Percentiles rank a stretch among this genome's conserved stretches.
Conservation (phyloP, 2,329 filamentous ascomycete species). For the Leptodontidium sp. region DNA sequence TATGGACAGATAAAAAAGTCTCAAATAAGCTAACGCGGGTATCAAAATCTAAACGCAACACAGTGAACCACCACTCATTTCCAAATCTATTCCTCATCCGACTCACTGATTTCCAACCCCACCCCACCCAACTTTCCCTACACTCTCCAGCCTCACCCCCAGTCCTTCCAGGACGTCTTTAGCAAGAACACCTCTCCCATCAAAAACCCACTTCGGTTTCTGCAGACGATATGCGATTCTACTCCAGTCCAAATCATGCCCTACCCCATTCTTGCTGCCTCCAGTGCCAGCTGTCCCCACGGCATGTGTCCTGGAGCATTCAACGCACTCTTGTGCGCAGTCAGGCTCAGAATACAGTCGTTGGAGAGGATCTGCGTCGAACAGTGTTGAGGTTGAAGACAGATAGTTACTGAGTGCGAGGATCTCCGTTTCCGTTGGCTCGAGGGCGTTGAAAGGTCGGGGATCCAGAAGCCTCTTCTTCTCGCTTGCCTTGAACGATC, state of each 20-base stretch:
- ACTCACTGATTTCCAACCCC: background rate
- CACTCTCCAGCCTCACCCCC: conserved; percentile 41
- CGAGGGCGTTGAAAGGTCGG: conserved; percentile 36
- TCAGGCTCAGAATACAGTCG: conserved; percentile 37
- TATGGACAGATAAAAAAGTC: too few species aligned
- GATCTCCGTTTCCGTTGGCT: conserved; percentile 38
- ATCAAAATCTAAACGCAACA: background rate
- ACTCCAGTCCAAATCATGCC: conserved; percentile 53
- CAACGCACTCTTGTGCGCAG: conserved; percentile 46
- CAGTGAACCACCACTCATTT: background rate
- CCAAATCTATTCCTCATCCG: background rate
- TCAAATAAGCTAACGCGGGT: background rate
- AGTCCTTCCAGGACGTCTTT: conserved; percentile 41
- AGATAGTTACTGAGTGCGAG: conserved; percentile 35
- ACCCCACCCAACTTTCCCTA: conserved; percentile 32
- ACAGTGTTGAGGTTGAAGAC: background rate
- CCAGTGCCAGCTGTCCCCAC: conserved; percentile 19
- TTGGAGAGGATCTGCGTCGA: conserved; percentile 38
- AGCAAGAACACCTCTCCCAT: conserved; percentile 51
- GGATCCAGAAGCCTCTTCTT: conserved; percentile 32
- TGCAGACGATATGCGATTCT: conserved; percentile 54
- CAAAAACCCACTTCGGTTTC: conserved; percentile 58
- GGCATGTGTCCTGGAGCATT: conserved; percentile 40
- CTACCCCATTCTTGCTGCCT: conserved; percentile 23
- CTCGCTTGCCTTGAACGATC: conserved; percentile 1